Conservation (phyloP, 495 filamentous ascomycete genomes). For the Amniculicola lignicola region DNA sequence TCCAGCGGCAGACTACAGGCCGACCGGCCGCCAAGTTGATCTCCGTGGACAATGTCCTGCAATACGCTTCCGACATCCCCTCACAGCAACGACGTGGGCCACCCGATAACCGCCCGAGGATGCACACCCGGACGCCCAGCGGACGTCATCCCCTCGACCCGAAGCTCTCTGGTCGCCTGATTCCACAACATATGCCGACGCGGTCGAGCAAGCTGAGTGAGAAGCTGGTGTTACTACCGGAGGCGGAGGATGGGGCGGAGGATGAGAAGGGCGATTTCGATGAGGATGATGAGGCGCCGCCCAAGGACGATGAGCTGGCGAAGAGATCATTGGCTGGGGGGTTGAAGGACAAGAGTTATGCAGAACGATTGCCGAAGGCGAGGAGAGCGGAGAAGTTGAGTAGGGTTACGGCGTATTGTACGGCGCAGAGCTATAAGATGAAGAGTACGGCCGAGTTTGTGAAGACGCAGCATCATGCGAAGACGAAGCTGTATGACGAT, state of each 20-base stretch:
- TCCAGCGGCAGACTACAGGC: slow-evolving; percentile 34
- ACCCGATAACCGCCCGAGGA: slow-evolving; percentile 53
- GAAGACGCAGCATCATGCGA: slow-evolving; percentile 81
- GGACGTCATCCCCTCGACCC: slow-evolving; percentile 47
- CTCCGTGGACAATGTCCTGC: slow-evolving; percentile 92
- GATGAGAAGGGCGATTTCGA: slow-evolving; percentile 55
- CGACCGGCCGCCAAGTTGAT: slow-evolving; percentile 66
- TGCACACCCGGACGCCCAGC: slow-evolving; percentile 44
- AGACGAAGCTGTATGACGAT: slow-evolving; percentile 98
- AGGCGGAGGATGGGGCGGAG: slow-evolving; percentile 57
- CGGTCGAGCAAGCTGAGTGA: slow-evolving; percentile 90
- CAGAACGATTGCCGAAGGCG: slow-evolving; percentile 88
- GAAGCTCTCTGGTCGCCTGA: slow-evolving; percentile 39
- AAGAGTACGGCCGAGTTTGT: slow-evolving; percentile 82
- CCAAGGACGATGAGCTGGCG: slow-evolving; percentile 74
- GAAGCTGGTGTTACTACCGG: slow-evolving; percentile 92
- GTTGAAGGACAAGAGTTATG: slow-evolving; percentile 80
- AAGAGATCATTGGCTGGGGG: slow-evolving; percentile 57
- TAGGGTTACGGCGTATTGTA: slow-evolving; percentile 93
- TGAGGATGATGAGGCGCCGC: slow-evolving; percentile 64
- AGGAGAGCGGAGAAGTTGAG: slow-evolving; percentile 82
- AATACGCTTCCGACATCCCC: slow-evolving; percentile 90
- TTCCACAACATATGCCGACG: slow-evolving; percentile 64
- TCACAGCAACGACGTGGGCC: slow-evolving; percentile 86
- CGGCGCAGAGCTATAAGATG: slow-evolving; percentile 88